A percentile compares a stretch with the other conserved stretches of the same genome.
Evolutionary conservation across 1,284 basidiomycete species (phyloP).

Genomic region (Omphalotus olearius): DNA sequence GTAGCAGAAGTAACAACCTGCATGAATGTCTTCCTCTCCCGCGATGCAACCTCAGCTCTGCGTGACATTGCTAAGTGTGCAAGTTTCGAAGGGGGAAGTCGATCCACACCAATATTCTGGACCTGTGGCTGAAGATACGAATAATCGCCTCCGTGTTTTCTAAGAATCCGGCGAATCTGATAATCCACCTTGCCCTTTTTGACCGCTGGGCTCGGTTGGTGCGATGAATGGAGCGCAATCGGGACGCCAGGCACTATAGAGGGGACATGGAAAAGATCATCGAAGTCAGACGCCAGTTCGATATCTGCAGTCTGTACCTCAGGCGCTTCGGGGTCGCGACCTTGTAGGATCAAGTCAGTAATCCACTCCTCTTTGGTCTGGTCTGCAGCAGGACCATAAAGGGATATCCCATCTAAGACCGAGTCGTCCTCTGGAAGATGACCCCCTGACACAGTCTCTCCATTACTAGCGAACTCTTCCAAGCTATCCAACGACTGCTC

Average conservation of each 20-base stretch:
- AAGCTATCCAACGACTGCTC: too few relatives aligned
- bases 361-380: conserved; percentile 7
- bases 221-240: too few relatives aligned
- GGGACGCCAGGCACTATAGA: too few relatives aligned
- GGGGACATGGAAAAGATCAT: conserved; percentile 3
- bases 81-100: conserved; percentile 35
- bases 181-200: conserved; percentile 8
- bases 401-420: not conserved
- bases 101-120: conserved; percentile 19
- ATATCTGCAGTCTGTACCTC: conserved; percentile 1
- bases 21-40: conserved; percentile 11
- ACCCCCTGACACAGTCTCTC: too few relatives aligned
- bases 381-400: conserved; percentile 2
- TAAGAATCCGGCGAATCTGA: conserved; percentile 18
- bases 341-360: conserved; percentile 1
- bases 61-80: conserved; percentile 40
- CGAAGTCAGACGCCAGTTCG: conserved; percentile 2
- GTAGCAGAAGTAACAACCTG: not conserved
- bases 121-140: conserved; percentile 33
- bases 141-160: conserved; percentile 47
- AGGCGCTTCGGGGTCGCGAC: conserved; percentile 6
- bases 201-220: not conserved
- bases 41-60: conserved; percentile 36
- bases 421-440: not conserved
- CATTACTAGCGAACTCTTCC: too few relatives aligned